Percentiles rank a stretch among this genome's conserved stretches.
These are phyloP conservation scores for Magnolia kwangsiensis DNA, from an alignment of 164 flowering plant genomes.

Conservation along the genomic window DNA sequence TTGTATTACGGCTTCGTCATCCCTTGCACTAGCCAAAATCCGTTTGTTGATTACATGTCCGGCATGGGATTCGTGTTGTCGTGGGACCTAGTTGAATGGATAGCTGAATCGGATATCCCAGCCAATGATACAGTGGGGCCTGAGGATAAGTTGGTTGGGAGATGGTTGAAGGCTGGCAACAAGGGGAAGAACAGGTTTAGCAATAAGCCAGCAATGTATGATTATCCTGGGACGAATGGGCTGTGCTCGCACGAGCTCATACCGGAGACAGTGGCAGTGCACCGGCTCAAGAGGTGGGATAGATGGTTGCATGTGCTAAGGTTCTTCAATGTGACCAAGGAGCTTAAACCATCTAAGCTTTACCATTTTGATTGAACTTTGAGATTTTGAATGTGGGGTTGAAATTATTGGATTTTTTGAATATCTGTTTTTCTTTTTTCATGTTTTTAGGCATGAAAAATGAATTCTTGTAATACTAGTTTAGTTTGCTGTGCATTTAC, in stretches of 20 bases:
- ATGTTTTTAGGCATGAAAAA: not conserved
- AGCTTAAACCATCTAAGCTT: slow-evolving; percentile 31
- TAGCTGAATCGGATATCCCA: slow-evolving; percentile 39
- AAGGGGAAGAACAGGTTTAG: slow-evolving; percentile 42
- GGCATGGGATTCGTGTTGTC: slow-evolving; percentile 65
- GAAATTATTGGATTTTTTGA: not conserved
- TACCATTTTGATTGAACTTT: slow-evolving; percentile 25
- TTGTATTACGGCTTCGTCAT: slow-evolving; percentile 61
- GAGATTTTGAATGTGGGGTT: not conserved
- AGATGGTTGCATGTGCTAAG: slow-evolving; percentile 46
- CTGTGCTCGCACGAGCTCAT: slow-evolving; percentile 57
- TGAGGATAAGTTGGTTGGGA: slow-evolving; percentile 55
- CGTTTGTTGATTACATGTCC: slow-evolving; percentile 58
- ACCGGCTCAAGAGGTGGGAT: slow-evolving; percentile 55
- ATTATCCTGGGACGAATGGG: slow-evolving; percentile 56
- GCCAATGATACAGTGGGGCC: slow-evolving; percentile 37
- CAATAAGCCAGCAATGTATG: slow-evolving; percentile 58
- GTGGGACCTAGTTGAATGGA: slow-evolving; percentile 66
- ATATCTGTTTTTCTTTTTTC: not conserved
- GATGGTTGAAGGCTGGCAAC: slow-evolving; percentile 48
- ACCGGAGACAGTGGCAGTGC: slow-evolving; percentile 57
- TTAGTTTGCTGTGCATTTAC: not conserved
- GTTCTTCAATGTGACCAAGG: slow-evolving; percentile 51
- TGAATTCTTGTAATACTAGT: not conserved
- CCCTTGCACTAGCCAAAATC: slow-evolving; percentile 53